These are phyloP conservation scores for Sergeia podlipaevii DNA, from an alignment of 208 protist genomes.

Conservation along the genomic window DNA sequence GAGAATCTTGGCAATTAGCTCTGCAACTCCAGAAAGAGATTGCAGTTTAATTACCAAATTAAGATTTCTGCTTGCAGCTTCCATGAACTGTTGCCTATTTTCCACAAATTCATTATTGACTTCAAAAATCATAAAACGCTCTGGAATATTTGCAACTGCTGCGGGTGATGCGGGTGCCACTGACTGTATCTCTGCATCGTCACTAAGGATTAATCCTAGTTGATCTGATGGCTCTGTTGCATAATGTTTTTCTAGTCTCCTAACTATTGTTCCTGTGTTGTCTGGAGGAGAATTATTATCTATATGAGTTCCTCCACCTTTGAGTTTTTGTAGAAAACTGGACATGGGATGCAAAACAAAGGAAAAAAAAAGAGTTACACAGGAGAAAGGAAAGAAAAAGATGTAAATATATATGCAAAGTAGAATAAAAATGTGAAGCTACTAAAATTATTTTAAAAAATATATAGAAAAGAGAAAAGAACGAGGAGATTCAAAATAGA, in stretches of 20 bases:
- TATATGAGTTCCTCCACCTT: conserved; percentile 34
- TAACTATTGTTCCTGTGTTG: conserved; percentile 40
- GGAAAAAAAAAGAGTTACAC: not conserved
- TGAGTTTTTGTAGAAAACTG: conserved; percentile 62
- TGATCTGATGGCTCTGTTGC: conserved; percentile 42
- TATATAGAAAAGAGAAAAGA: conserved; percentile 9
- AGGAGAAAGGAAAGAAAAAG: not conserved
- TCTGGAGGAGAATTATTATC: conserved; percentile 65
- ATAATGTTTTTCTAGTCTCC: conserved; percentile 54
- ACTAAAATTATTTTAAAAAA: conserved; percentile 2
- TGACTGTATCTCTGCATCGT: conserved; percentile 56
- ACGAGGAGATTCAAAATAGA: too few species aligned
- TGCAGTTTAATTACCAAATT: conserved; percentile 73
- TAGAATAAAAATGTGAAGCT: conserved; percentile 1
- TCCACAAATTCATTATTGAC: conserved; percentile 78
- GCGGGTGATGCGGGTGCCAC: conserved; percentile 42
- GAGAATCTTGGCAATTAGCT: conserved; percentile 69
- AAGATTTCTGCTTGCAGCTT: conserved; percentile 30
- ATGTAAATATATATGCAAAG: conserved; percentile 10
- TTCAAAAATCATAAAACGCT: conserved; percentile 64
- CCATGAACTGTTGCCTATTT: conserved; percentile 41
- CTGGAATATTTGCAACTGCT: conserved; percentile 50
- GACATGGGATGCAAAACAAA: conserved; percentile 24
- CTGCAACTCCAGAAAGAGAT: conserved; percentile 46
- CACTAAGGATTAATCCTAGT: conserved; percentile 58